phyloP scores from a whole-genome alignment of 208 protist species.

The Herpetomonas samuelpessoai region DNA sequence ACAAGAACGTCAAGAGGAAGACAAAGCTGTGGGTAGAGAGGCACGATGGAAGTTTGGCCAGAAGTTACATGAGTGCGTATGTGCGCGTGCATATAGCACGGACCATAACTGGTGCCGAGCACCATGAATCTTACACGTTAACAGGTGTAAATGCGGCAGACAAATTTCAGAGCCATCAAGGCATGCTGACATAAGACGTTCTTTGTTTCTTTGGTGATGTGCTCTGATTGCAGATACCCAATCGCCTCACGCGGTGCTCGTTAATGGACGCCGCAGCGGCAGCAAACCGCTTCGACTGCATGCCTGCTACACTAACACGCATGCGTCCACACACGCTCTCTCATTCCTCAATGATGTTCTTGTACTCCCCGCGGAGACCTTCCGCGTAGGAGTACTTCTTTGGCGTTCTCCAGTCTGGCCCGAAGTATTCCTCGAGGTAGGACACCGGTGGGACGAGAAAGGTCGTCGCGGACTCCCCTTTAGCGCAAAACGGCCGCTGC shows the following conservation, averaged over 20 bases:
- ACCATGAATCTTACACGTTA: too few relatives aligned
- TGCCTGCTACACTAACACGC: too few relatives aligned
- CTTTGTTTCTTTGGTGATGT: background rate
- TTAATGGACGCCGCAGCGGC: too few relatives aligned
- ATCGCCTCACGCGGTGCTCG: too few relatives aligned
- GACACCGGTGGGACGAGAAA: slow-evolving; percentile 57
- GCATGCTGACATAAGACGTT: background rate
- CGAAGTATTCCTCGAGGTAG: slow-evolving; percentile 86
- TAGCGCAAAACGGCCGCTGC: slow-evolving; percentile 35
- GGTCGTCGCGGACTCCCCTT: background rate
- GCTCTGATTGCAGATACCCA: background rate
- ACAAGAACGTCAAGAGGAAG: background rate
- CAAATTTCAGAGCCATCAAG: too few relatives aligned
- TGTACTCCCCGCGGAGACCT: slow-evolving; percentile 68
- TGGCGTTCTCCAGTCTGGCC: slow-evolving; percentile 68
- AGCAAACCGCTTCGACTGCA: too few relatives aligned
- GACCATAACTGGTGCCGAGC: too few relatives aligned
- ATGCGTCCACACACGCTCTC: background rate
- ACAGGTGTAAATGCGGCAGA: too few relatives aligned
- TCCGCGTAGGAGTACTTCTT: slow-evolving; percentile 74
- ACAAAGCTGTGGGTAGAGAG: too few relatives aligned
- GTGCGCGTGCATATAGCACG: too few relatives aligned
- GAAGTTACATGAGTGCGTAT: too few relatives aligned
- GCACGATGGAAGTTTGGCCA: too few relatives aligned
- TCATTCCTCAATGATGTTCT: slow-evolving; percentile 82